Conservation (phyloP, 257 asterid species). For the Nicotiana tomentosiformis region DNA sequence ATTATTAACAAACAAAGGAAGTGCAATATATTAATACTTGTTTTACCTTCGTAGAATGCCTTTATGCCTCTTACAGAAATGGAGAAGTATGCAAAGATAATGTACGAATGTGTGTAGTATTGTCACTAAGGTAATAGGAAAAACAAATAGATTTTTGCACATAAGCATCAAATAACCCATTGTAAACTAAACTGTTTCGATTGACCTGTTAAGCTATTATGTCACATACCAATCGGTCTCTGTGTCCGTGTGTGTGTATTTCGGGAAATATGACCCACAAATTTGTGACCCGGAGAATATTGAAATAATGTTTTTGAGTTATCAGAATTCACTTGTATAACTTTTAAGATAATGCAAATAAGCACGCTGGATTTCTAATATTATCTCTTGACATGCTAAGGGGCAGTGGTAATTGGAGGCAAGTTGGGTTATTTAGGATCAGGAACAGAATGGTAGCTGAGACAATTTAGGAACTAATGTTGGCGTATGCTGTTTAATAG, state of each 20-base stretch:
- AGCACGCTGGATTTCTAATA: not conserved
- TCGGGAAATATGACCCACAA: not conserved
- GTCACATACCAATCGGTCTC: not conserved
- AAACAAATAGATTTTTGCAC: not conserved
- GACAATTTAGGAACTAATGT: not conserved
- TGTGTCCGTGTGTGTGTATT: not conserved
- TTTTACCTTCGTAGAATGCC: not conserved
- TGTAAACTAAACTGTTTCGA: not conserved
- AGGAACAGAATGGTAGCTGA: not conserved
- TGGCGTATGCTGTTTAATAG: not conserved
- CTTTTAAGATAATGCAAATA: not conserved
- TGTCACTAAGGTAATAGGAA: not conserved
- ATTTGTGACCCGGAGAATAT: not conserved
- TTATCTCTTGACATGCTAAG: not conserved
- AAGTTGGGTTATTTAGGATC: not conserved
- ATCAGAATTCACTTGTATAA: not conserved
- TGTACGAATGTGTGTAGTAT: not conserved
- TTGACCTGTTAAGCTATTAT: not conserved
- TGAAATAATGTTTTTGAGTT: not conserved
- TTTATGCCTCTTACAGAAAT: conserved; percentile 4
- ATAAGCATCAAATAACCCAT: not conserved
- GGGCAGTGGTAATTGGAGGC: not conserved
- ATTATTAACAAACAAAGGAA: conserved; percentile 3
- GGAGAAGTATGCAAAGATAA: not conserved
- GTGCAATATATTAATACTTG: conserved; percentile 1